These are phyloP conservation scores for Mentha longifolia DNA, from an alignment of 257 asterid species.

Conservation along the genomic window DNA sequence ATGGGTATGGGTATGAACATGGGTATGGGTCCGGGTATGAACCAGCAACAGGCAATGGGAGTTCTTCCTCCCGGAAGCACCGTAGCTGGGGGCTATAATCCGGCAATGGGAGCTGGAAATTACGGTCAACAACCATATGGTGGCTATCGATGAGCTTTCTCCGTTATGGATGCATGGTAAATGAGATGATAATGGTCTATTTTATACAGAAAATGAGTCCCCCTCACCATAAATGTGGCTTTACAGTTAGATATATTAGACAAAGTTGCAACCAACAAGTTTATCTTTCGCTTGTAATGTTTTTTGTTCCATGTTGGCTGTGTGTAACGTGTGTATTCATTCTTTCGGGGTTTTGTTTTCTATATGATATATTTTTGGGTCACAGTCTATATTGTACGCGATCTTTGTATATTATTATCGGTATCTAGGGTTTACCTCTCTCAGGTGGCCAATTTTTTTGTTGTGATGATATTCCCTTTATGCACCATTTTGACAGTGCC, in stretches of 20 bases:
- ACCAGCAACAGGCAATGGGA: conserved; percentile 73
- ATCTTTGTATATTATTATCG: conserved; percentile 46
- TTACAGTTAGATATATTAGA: conserved; percentile 32
- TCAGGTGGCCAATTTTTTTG: conserved; percentile 43
- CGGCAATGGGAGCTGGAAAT: conserved; percentile 67
- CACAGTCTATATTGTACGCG: conserved; percentile 18
- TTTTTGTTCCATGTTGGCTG: conserved; percentile 34
- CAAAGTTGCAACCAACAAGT: conserved; percentile 27
- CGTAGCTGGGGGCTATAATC: conserved; percentile 69
- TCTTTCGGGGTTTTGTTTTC: conserved; percentile 42
- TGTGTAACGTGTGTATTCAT: conserved; percentile 48
- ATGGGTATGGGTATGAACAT: conserved; percentile 35
- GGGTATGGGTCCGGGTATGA: conserved; percentile 45
- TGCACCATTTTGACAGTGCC: conserved; percentile 23
- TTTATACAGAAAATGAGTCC: conserved; percentile 38
- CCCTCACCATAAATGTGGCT: conserved; percentile 29
- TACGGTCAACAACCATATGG: conserved; percentile 75
- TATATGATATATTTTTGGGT: conserved; percentile 44
- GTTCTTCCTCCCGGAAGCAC: conserved; percentile 68
- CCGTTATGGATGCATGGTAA: background rate
- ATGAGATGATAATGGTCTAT: conserved; percentile 19
- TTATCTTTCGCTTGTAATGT: conserved; percentile 37
- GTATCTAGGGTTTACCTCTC: conserved; percentile 46
- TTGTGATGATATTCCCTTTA: conserved; percentile 26
- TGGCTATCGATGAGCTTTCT: conserved; percentile 61